Evolutionary conservation across 2,329 filamentous ascomycete species (phyloP), one percentile per base, ranked within the genome.

Genomic region (Torrubiella hemipterigena): DNA sequence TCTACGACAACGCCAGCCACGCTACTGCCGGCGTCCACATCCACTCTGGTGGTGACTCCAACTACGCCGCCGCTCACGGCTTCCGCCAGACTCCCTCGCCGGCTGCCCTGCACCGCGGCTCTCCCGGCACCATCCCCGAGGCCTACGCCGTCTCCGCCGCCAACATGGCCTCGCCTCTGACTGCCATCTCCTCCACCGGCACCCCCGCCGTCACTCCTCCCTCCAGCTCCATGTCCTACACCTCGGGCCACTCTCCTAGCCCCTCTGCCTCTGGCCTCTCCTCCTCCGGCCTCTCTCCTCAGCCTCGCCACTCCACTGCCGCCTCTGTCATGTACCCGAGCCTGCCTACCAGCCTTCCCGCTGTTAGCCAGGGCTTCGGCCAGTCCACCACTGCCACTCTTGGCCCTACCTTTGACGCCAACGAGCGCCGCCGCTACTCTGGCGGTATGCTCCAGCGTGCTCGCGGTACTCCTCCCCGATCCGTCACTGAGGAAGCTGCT

Each of bases 1-100:
- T 96, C 29, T 96, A 96, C 52, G 91, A 96, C 60, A 93, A 80
- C 54, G 78, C 86, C 33, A 83, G 77, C 45, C 79, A 86, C 30
- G 79, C 85, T 19, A 83, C 84, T 3, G 79, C 81, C 26, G 81
- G 83, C 35, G 73, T 93, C 36, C 81, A 82, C 45, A 75, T 86
- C 39, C 75, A 81, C 30, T 72, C 78, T 29, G 77, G 77, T 14
- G 29, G 34, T 27, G 79, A 85, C 50, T 77, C 81, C 46, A 51
- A 65, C 21, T 61, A 70, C 33, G 66, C n/a, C n/a, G 8, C 12
- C 6, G 12, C 12, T 11, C 12, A 67, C 38, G 67, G 67, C 42
- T 65, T 71, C 55, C 71, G 74, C 40, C 61, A 69, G 47, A 72
- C 65, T 44, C 67, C 68, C 20, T 73, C 69, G 17, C 65, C 65